These are phyloP conservation scores for Spathaspora gorwiae DNA, from an alignment of 805 yeast genomes.

Conservation along the genomic window DNA sequence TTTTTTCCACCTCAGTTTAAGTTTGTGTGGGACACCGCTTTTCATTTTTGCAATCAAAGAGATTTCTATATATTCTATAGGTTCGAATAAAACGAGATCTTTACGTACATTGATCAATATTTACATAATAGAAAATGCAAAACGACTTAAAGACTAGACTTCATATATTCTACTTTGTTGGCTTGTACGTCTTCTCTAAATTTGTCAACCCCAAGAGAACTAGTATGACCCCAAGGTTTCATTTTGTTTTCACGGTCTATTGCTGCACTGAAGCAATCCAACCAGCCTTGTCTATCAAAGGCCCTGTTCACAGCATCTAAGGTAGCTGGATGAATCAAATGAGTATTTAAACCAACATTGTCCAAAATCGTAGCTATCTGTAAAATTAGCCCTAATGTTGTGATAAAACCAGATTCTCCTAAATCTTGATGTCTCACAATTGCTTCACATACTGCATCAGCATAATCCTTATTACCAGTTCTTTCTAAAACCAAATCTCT, in stretches of 20 bases:
- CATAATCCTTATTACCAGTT: conserved; percentile 19
- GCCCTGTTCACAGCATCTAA: conserved; percentile 20
- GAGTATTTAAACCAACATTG: conserved; percentile 25
- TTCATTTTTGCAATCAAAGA: no score
- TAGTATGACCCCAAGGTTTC: conserved; percentile 37
- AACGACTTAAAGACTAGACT: neutral
- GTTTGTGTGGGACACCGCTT: no score
- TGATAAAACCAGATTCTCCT: conserved; percentile 28
- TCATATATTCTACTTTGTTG: conserved; percentile 20
- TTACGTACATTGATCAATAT: neutral
- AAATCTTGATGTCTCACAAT: conserved; percentile 32
- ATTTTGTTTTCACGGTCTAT: conserved; percentile 24
- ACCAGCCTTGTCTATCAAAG: conserved; percentile 26
- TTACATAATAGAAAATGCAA: neutral
- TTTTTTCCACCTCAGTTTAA: no score
- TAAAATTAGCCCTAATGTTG: conserved; percentile 27
- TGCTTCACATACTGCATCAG: conserved; percentile 33
- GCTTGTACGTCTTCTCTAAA: conserved; percentile 24
- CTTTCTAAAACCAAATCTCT: conserved; percentile 21
- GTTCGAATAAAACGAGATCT: no score
- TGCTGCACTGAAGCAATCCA: conserved; percentile 25
- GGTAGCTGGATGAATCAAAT: conserved; percentile 24
- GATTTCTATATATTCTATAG: no score
- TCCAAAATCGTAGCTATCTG: conserved; percentile 31
- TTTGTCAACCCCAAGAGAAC: conserved; percentile 24